Conservation (phyloP, 2,329 filamentous ascomycete genomes). For the Chrysoporthe cubensis region DNA sequence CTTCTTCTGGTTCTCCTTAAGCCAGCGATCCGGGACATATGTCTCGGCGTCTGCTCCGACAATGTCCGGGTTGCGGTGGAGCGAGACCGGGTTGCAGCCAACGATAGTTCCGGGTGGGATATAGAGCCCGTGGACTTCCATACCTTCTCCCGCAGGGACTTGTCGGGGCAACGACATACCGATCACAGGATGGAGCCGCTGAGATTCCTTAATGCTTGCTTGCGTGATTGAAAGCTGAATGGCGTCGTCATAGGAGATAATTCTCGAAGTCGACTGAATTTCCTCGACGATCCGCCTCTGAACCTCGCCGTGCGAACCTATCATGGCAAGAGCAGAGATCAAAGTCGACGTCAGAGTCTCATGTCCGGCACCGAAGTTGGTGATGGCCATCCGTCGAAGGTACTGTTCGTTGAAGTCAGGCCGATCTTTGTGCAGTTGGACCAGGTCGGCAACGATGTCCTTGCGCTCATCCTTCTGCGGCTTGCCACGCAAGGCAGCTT, state of each 20-base stretch:
- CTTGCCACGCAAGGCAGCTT: constrained; percentile 27
- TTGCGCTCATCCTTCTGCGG: constrained; percentile 37
- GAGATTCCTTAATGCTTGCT: constrained; percentile 55
- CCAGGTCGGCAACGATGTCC: constrained; percentile 52
- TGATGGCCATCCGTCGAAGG: constrained; percentile 55
- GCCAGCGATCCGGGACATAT: constrained; percentile 55
- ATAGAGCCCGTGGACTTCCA: constrained; percentile 44
- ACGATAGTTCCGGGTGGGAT: constrained; percentile 53
- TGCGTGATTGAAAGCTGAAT: constrained; percentile 41
- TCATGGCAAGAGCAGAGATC: constrained; percentile 52
- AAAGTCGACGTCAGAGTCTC: constrained; percentile 58
- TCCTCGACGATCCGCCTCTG: constrained; percentile 39
- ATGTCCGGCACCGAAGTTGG: constrained; percentile 60
- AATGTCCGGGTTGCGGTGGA: constrained; percentile 55
- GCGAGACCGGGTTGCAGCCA: constrained; percentile 52
- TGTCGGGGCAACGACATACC: constrained; percentile 55
- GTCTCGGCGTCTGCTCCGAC: constrained; percentile 50
- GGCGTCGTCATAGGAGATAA: constrained; percentile 34
- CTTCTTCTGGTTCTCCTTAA: constrained; percentile 39
- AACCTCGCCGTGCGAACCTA: constrained; percentile 44
- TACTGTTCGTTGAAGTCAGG: constrained; percentile 53
- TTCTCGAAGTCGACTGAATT: constrained; percentile 31
- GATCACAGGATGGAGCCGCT: constrained; percentile 55
- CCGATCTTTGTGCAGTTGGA: constrained; percentile 49
- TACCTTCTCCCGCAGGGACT: constrained; percentile 41